Conservation (phyloP, 1,284 basidiomycete species). For the Limonomyces culmigenus region DNA sequence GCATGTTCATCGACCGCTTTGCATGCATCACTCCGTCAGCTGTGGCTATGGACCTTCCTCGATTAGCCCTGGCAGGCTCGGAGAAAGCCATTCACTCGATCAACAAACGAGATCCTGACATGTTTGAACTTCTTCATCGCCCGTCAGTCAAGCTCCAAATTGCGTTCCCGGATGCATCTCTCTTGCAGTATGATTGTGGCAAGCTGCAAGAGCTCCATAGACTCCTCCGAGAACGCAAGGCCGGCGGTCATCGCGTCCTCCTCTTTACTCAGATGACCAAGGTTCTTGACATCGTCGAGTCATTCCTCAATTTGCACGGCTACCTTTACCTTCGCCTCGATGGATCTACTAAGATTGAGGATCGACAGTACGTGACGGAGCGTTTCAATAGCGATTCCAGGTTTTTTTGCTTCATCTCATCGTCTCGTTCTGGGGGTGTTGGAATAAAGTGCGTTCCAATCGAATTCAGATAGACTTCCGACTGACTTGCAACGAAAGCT, state of each 20-base stretch:
- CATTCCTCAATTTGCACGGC: constrained; percentile 86
- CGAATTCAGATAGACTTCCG: background rate
- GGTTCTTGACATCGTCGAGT: constrained; percentile 88
- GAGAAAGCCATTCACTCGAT: constrained; percentile 17
- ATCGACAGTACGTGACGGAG: constrained; percentile 89
- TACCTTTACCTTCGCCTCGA: constrained; percentile 89
- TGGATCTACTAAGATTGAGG: constrained; percentile 91
- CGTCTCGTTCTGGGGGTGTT: constrained; percentile 85
- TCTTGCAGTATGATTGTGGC: constrained; percentile 93
- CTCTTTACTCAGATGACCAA: constrained; percentile 98
- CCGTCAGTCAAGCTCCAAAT: constrained; percentile 78
- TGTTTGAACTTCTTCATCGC: constrained; percentile 57
- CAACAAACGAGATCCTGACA: constrained; percentile 20
- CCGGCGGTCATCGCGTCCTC: constrained; percentile 76
- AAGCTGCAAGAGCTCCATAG: constrained; percentile 78
- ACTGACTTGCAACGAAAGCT: constrained; percentile 21
- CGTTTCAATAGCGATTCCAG: constrained; percentile 90
- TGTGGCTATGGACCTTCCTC: constrained; percentile 63
- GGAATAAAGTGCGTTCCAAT: constrained; percentile 71
- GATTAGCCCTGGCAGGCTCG: constrained; percentile 32
- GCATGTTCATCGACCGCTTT: constrained; percentile 51
- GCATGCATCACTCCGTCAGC: constrained; percentile 74
- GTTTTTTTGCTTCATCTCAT: constrained; percentile 88
- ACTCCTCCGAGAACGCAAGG: constrained; percentile 73
- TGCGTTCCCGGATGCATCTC: constrained; percentile 81